phyloP scores from a whole-genome alignment of 1,139 yeast species.

The Candida pseudoviswanathii region DNA sequence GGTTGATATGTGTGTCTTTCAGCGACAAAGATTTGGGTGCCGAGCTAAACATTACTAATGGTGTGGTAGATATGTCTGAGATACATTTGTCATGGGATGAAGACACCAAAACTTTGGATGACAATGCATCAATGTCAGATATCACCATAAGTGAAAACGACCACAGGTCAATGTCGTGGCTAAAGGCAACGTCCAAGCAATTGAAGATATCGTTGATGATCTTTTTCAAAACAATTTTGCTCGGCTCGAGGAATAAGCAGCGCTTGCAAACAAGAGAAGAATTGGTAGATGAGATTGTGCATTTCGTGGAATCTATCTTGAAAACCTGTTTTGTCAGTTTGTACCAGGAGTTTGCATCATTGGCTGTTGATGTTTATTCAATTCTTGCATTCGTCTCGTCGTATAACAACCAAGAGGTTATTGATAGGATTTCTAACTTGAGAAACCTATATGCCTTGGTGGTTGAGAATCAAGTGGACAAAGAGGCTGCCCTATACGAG shows the following conservation, averaged over 20 bases:
- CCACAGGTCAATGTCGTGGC: slow-evolving; percentile 60
- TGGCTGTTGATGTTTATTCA: slow-evolving; percentile 34
- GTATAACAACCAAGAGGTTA: slow-evolving; percentile 13
- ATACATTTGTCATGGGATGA: slow-evolving; percentile 24
- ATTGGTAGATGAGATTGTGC: slow-evolving; percentile 24
- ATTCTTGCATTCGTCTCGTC: slow-evolving; percentile 21
- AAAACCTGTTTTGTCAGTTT: slow-evolving; percentile 35
- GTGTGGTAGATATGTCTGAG: slow-evolving; percentile 16
- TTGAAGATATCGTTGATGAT: slow-evolving; percentile 48
- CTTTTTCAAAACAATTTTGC: slow-evolving; percentile 29
- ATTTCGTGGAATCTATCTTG: slow-evolving; percentile 26
- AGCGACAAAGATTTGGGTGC: slow-evolving; percentile 28
- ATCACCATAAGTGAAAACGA: slow-evolving; percentile 12
- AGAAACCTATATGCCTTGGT: slow-evolving; percentile 1
- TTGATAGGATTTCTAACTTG: slow-evolving; percentile 8
- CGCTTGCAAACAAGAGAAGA: slow-evolving; percentile 27
- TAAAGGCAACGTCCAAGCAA: slow-evolving; percentile 64
- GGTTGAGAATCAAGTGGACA: slow-evolving; percentile 4
- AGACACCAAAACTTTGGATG: slow-evolving; percentile 13
- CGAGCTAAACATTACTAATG: slow-evolving; percentile 10
- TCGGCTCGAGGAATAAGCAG: slow-evolving; percentile 16
- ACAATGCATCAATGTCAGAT: slow-evolving; percentile 7
- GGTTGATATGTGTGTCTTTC: slow-evolving; percentile 29
- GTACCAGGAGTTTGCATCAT: slow-evolving; percentile 34
- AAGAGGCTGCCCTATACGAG: slow-evolving; percentile 16